These are phyloP conservation scores for Boeremia lycopersici DNA, from an alignment of 2,329 filamentous ascomycete species.

Conservation along the genomic window DNA sequence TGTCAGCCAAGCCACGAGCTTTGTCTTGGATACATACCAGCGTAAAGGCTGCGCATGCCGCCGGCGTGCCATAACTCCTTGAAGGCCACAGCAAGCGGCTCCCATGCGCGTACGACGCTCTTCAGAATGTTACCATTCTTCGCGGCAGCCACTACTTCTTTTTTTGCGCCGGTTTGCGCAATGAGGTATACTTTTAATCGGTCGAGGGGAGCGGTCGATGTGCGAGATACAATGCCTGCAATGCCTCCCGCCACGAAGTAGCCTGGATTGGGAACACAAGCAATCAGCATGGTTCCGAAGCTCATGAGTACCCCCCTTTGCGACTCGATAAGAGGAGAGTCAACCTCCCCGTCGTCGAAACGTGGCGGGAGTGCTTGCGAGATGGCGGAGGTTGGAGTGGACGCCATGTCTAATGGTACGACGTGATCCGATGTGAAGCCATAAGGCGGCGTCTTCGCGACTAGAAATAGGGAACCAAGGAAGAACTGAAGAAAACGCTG, in stretches of 20 bases:
- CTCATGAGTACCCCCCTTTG: slow-evolving; percentile 37
- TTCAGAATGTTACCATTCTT: slow-evolving; percentile 71
- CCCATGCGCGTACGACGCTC: slow-evolving; percentile 69
- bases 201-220: slow-evolving; percentile 93
- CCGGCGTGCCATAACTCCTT: slow-evolving; percentile 84
- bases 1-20: slow-evolving; percentile 10
- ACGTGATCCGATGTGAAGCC: slow-evolving; percentile 33
- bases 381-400: slow-evolving; percentile 27
- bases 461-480: slow-evolving; percentile 76
- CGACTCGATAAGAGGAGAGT: slow-evolving; percentile 35
- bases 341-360: slow-evolving; percentile 34
- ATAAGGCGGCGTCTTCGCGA: slow-evolving; percentile 60
- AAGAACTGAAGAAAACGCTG: slow-evolving; percentile 70
- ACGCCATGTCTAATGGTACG: slow-evolving; percentile 36
- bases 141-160: slow-evolving; percentile 67
- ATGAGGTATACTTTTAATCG: slow-evolving; percentile 97
- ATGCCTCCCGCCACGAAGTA: slow-evolving; percentile 97
- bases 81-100: slow-evolving; percentile 74
- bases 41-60: slow-evolving; percentile 87
- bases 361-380: slow-evolving; percentile 47
- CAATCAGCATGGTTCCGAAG: slow-evolving; percentile 59
- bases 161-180: slow-evolving; percentile 75
- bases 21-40: slow-evolving; percentile 64
- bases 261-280: slow-evolving; percentile 80
- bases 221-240: slow-evolving; percentile 92